Base-by-base conservation (phyloP, 1,284 basidiomycete species). In the Ceratobasidium sp. region DNA sequence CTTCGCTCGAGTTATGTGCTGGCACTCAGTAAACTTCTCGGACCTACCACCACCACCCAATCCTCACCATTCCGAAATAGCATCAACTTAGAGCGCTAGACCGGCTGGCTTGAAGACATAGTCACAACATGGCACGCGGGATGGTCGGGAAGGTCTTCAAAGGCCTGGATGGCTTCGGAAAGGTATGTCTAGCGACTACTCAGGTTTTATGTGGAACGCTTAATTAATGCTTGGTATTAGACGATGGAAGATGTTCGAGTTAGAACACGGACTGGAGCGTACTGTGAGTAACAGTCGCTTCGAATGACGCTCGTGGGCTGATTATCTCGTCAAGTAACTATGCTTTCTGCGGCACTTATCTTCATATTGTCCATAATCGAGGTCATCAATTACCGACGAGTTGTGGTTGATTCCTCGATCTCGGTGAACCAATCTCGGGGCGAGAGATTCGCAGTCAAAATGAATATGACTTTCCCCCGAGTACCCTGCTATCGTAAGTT, bases 161-260 rank as follows among this genome's bases (percentile, higher is more conserved):
- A 82, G 91, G 93, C 82, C 88, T 99, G 77, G 97, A 99, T 87
- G 97, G 97, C 83, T 99, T 99, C 86, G 97, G 96, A 78, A 99
- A 98, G 91, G 97, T 96, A 80, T 79, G 85, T 19, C 15, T 8
- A 19, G 27, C 54, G 31, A 22, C 1, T 36, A 54, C 31, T 1
- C 6, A 24, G 11, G 14, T 14, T 9, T 47, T 9, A 9, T 47
- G 19, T 9, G 45, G 45, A 47, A 47, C 11, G 19, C 79, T 76
- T 71, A 72, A 74, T 41, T 69, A 48, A 9, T 60, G 19, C 62
- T 47, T 57, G 50, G 72, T 54, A 8, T 53, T 80, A 97, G 97
- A 98, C 97, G 48, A 95, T 94, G 84, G 96, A 98, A 81, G 96
- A 98, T 87, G 96, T 98, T 78, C 98, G 98, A 86, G 94, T 98